Base-by-base conservation (phyloP, 495 filamentous ascomycete species). In the Xanthoparmelia taractica region DNA sequence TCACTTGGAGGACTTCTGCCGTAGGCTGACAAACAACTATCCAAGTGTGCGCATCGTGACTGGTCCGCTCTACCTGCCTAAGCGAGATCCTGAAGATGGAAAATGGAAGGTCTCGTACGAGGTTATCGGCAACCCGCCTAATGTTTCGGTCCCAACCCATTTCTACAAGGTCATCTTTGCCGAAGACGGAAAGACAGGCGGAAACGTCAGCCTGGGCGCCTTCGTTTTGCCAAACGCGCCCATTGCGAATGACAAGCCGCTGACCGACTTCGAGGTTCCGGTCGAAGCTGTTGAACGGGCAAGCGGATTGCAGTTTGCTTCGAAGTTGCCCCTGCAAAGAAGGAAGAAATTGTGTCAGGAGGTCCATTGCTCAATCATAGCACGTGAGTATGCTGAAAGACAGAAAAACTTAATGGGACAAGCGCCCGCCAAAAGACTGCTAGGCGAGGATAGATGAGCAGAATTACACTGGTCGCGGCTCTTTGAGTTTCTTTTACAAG, bases 111-210 rank as follows among this genome's bases (percentile, higher is more conserved):
- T 97, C 50, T 85, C 80, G 41, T 97, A 98, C 77, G 94, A 98
- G 78, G 89, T 98, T n/a, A 94, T 98, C 61, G 94, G 94, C 6
- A 85, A 82, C 70, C 94, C 95, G 59, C 95, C 94, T 4, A 97
- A 91, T 70, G 85, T 98, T 25, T 91, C 95, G 11, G 94, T 98
- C 62, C 94, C 94, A 12, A 98, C 94, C 31, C 94, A 98, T 73
- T 98, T 98, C 79, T 98, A 94, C 79, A 98, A 98, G 78, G 90
- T 98, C 58, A 91, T 98, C 59, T 94, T 95, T 69, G 94, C 89
- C 7, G 94, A 97, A 75, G 90, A 96, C 68, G 89, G 88, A 2
- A 79, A 74, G 18, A 76, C 76, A 2, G 82, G 81, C 11, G 88
- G 91, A 7, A 87, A 87, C 61, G 94, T 98, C 4, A 90, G 91